These are phyloP conservation scores for Aristolochia californica DNA, from an alignment of 164 flowering plant genomes.

Conservation along the genomic window DNA sequence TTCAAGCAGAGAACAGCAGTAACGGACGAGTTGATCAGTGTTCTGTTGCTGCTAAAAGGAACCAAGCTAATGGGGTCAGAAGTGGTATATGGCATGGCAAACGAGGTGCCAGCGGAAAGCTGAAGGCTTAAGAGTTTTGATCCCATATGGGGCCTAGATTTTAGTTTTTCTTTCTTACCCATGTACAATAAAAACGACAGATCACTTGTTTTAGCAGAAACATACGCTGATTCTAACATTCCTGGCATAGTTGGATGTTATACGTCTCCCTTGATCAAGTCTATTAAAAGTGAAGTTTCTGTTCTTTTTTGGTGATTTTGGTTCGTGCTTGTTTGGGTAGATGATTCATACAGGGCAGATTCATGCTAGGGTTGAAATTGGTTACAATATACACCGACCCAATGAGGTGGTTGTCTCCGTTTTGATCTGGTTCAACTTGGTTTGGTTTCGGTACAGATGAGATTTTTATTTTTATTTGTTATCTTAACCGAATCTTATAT, in stretches of 20 bases:
- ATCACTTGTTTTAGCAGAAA: no score
- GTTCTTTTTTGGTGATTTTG: constrained; percentile 40
- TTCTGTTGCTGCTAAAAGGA: constrained; percentile 68
- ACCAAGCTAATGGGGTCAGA: constrained; percentile 38
- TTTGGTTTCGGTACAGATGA: no score
- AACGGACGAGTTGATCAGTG: constrained; percentile 48
- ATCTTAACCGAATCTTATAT: no score
- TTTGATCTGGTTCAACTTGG: no score
- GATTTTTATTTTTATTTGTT: no score
- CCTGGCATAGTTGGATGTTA: not conserved
- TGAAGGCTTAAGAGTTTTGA: constrained; percentile 34
- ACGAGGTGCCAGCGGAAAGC: constrained; percentile 47
- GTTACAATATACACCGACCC: constrained; percentile 18
- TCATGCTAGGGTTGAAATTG: no score
- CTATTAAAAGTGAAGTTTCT: constrained; percentile 7
- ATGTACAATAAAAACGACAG: no score
- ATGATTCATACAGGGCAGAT: no score
- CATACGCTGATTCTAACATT: no score
- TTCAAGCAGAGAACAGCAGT: constrained; percentile 39
- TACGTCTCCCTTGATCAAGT: no score
- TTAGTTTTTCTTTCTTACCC: constrained; percentile 3
- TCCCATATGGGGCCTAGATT: no score
- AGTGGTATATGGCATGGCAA: constrained; percentile 43
- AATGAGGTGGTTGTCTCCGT: constrained; percentile 18
- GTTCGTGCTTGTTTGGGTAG: no score